A percentile compares a stretch with the other conserved stretches of the same genome.
Conservation (phyloP, 495 filamentous ascomycete genomes). For the Pyrenula massariospora region DNA sequence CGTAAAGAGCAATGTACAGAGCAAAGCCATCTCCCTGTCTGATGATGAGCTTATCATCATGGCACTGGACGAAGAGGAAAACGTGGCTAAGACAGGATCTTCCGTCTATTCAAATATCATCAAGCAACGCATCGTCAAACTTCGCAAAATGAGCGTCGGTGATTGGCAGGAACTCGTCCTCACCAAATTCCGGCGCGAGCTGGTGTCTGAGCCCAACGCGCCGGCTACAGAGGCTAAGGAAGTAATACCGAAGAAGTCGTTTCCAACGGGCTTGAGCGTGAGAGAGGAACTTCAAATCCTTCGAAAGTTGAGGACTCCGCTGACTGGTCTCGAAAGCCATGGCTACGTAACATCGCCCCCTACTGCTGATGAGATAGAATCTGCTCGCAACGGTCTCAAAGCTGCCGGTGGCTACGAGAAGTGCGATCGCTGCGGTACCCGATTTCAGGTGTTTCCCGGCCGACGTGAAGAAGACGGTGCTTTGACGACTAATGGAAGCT, state of each 20-base stretch:
- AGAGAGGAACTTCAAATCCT: constrained; percentile 59
- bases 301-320: constrained; percentile 42
- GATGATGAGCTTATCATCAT: constrained; percentile 61
- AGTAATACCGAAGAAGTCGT: constrained; percentile 12
- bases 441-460: constrained; percentile 89
- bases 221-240: constrained; percentile 4
- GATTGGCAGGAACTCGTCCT: constrained; percentile 50
- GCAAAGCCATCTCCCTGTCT: constrained; percentile 48
- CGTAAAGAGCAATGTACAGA: constrained; percentile 34
- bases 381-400: constrained; percentile 51
- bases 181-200: constrained; percentile 24
- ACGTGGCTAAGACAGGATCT: constrained; percentile 50
- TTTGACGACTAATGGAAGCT: constrained; percentile 56
- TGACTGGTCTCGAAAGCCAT: constrained; percentile 45
- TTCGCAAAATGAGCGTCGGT: constrained; percentile 56
- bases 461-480: constrained; percentile 60
- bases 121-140: constrained; percentile 60
- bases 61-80: constrained; percentile 79
- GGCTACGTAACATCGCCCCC: constrained; percentile 65
- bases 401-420: constrained; percentile 65
- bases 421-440: constrained; percentile 74
- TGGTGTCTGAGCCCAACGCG: constrained; percentile 8
- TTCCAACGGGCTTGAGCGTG: constrained; percentile 56
- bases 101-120: constrained; percentile 71
- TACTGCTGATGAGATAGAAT: constrained; percentile 43